Percentiles rank a stretch among this genome's conserved stretches.
Conservation (phyloP, 768 basidiomycete species). For the Paxillus ammoniavirescens region DNA sequence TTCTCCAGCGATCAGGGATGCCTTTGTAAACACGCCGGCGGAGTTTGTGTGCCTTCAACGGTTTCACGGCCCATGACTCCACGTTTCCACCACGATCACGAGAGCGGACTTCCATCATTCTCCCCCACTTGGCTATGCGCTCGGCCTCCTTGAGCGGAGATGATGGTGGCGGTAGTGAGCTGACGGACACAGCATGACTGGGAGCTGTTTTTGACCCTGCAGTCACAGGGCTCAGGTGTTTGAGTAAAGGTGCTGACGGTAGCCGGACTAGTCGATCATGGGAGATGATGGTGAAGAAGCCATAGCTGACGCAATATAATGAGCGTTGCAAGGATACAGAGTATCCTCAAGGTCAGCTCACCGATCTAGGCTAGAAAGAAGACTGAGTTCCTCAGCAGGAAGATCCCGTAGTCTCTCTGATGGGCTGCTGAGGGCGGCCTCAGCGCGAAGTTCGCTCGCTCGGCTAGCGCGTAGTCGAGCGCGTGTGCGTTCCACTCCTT, state of each 20-base stretch:
- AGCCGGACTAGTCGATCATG: constrained; percentile 84
- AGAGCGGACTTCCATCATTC: constrained; percentile 72
- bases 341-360: constrained; percentile 36
- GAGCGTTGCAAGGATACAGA: constrained; percentile 8
- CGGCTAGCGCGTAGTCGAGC: constrained; percentile 58
- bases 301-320: constrained; percentile 60
- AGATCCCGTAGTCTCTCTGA: constrained; percentile 66
- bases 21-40: constrained; percentile 88
- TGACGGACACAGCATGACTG: constrained; percentile 44
- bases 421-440: constrained; percentile 53
- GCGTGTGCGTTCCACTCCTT: constrained; percentile 91
- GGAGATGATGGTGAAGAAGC: constrained; percentile 79
- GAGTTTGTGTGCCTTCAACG: constrained; percentile 65
- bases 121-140: constrained; percentile 91
- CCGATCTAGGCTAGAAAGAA: constrained; percentile 84
- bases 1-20: constrained; percentile 93
- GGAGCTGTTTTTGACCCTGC: constrained; percentile 47
- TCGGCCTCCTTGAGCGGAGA: constrained; percentile 59
- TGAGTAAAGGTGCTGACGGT: constrained; percentile 57
- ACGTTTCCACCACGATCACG: constrained; percentile 80
- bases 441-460: constrained; percentile 58
- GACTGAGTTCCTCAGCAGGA: constrained; percentile 66
- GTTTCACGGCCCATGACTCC: constrained; percentile 65
- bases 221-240: constrained; percentile 49
- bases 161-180: constrained; percentile 47